Evolutionary conservation across 2,329 filamentous ascomycete genomes (phyloP).

Genomic region (Corynespora cassiicola): DNA sequence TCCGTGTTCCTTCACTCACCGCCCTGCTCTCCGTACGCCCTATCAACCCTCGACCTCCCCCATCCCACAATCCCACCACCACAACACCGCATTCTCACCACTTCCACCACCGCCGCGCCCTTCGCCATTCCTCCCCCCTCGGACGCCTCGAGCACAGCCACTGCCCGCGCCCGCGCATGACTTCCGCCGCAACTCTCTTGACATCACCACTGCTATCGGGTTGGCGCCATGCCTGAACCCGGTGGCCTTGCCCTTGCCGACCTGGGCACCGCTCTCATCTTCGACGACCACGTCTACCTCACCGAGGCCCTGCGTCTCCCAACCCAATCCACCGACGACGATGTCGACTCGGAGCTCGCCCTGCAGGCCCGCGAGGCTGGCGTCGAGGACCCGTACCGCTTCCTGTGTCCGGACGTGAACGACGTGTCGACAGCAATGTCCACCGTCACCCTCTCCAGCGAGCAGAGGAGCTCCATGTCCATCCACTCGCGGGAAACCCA

Average conservation of each 20-base stretch:
- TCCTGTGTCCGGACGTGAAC: conserved; percentile 28
- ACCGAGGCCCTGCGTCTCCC: conserved; percentile 38
- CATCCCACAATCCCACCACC: too few species aligned
- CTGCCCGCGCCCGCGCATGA: background rate
- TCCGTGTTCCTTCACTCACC: too few species aligned
- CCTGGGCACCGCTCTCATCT: conserved; percentile 37
- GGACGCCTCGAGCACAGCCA: background rate
- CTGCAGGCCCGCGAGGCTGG: conserved; percentile 35
- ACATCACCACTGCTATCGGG: conserved; percentile 32
- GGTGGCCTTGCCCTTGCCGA: conserved; percentile 27
- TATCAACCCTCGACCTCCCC: too few species aligned
- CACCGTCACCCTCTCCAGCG: conserved; percentile 37
- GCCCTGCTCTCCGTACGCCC: too few species aligned
- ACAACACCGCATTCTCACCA: too few species aligned
- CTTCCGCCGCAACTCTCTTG: conserved; percentile 17
- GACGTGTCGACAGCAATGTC: conserved; percentile 36
- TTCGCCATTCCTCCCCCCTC: background rate
- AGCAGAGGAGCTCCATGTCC: conserved; percentile 39
- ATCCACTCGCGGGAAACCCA: conserved; percentile 43
- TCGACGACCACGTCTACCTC: conserved; percentile 40
- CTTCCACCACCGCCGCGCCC: background rate
- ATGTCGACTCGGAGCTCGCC: conserved; percentile 35
- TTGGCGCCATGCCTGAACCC: conserved; percentile 40
- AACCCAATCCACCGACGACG: conserved; percentile 34
- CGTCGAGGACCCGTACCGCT: conserved; percentile 41